Evolutionary conservation across 1,139 yeast genomes (phyloP).

Genomic region (Taphrina deformans): DNA sequence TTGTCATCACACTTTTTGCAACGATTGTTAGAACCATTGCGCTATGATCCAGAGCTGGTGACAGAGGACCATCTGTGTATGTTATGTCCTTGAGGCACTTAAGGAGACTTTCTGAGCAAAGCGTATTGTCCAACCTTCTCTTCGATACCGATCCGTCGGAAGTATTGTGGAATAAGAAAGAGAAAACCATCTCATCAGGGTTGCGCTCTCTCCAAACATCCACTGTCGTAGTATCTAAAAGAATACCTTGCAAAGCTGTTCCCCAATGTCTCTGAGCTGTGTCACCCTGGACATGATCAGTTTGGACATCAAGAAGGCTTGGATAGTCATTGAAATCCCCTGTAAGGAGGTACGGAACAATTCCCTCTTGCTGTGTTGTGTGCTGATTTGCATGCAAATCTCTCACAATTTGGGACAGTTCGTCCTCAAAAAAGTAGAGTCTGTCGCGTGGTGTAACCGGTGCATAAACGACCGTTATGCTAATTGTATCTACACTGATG

Average conservation of each 20-base stretch:
- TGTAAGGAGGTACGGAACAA: not conserved
- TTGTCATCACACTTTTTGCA: not conserved
- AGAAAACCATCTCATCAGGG: not conserved
- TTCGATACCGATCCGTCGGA: not conserved
- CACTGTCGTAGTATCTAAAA: not conserved
- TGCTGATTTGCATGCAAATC: not conserved
- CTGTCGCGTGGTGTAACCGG: not conserved
- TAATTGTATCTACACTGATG: not conserved
- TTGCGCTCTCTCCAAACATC: not conserved
- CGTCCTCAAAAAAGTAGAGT: not conserved
- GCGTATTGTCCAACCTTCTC: not conserved
- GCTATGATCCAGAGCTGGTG: not conserved
- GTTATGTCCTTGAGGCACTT: not conserved
- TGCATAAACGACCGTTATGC: not conserved
- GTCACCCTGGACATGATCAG: not conserved
- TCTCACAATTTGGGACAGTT: not conserved
- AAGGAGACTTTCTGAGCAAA: not conserved
- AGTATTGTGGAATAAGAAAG: not conserved
- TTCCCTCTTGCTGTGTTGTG: not conserved
- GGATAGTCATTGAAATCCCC: conserved; percentile 12
- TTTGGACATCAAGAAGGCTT: not conserved
- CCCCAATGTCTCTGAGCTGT: not conserved
- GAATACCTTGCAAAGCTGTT: not conserved
- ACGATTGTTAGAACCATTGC: not conserved
- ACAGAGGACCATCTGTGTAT: not conserved